Evolutionary conservation across 495 filamentous ascomycete genomes (phyloP).

Genomic region (Penicillium bialowiezense): DNA sequence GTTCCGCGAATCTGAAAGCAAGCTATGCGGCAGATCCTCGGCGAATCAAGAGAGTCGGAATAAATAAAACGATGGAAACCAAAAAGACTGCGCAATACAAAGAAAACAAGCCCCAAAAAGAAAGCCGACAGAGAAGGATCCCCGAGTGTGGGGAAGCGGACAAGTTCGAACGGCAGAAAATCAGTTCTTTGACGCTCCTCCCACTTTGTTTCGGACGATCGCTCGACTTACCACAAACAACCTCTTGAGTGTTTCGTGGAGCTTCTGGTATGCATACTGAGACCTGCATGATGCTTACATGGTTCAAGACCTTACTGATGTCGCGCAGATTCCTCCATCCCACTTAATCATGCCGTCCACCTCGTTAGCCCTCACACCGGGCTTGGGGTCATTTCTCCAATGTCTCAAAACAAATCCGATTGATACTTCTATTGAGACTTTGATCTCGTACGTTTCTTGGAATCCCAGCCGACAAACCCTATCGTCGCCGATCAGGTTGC

Average conservation of each 20-base stretch:
- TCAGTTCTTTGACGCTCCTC: constrained; percentile 18
- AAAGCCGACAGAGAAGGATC: constrained; percentile 16
- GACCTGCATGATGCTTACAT: too few relatives aligned
- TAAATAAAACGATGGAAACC: constrained; percentile 9
- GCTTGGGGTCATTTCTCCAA: constrained; percentile 71
- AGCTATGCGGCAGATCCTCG: constrained; percentile 7
- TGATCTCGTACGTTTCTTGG: constrained; percentile 64
- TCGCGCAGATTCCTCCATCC: constrained; percentile 13
- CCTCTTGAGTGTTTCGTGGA: background rate
- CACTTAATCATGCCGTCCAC: constrained; percentile 48
- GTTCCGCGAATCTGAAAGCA: constrained; percentile 23
- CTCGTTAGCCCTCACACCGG: constrained; percentile 56
- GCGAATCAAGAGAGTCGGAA: background rate
- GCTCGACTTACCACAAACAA: background rate
- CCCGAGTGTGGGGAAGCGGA: constrained; percentile 34
- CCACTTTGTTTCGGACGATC: constrained; percentile 14
- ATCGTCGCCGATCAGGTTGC: constrained; percentile 2
- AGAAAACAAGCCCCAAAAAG: constrained; percentile 5
- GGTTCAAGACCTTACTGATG: background rate
- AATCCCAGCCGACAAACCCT: background rate
- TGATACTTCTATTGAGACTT: constrained; percentile 75
- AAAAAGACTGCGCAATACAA: background rate
- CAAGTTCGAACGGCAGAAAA: constrained; percentile 31
- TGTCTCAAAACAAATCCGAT: constrained; percentile 68
- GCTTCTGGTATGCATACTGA: background rate